Percentiles rank a stretch among this genome's conserved stretches.
Evolutionary conservation across 2,329 filamentous ascomycete genomes (phyloP).

Genomic region (Kalmusia sp.): DNA sequence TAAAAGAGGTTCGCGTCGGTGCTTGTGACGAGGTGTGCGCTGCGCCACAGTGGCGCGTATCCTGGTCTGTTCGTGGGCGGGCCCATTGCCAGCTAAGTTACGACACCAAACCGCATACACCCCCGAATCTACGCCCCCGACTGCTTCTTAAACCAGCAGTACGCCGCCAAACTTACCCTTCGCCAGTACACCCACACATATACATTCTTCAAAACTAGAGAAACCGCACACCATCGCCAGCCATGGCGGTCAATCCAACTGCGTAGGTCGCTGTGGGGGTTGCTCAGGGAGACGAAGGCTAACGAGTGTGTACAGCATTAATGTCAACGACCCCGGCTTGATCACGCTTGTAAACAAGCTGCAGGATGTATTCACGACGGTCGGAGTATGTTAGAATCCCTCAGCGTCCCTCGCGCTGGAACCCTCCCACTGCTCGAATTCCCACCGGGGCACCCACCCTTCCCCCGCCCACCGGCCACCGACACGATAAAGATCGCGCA

Average conservation of each 20-base stretch:
- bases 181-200: background rate
- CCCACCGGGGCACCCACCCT: no score
- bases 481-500: constrained; percentile 10
- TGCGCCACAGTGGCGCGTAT: constrained; percentile 8
- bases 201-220: background rate
- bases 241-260: constrained; percentile 51
- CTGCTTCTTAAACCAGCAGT: background rate
- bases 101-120: constrained; percentile 9
- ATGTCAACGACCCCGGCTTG: constrained; percentile 73
- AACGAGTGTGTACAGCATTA: constrained; percentile 61
- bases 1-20: no score
- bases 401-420: no score
- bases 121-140: background rate
- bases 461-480: background rate
- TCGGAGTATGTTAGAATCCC: constrained; percentile 83
- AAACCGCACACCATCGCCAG: constrained; percentile 27
- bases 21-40: background rate
- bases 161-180: background rate
- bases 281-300: constrained; percentile 24
- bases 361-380: constrained; percentile 98
- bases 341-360: constrained; percentile 96
- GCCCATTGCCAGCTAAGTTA: no score
- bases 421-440: no score
- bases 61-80: constrained; percentile 4
- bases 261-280: constrained; percentile 38